These are phyloP conservation scores for Tinospora cordifolia DNA, from an alignment of 164 flowering plant species.

Conservation along the genomic window DNA sequence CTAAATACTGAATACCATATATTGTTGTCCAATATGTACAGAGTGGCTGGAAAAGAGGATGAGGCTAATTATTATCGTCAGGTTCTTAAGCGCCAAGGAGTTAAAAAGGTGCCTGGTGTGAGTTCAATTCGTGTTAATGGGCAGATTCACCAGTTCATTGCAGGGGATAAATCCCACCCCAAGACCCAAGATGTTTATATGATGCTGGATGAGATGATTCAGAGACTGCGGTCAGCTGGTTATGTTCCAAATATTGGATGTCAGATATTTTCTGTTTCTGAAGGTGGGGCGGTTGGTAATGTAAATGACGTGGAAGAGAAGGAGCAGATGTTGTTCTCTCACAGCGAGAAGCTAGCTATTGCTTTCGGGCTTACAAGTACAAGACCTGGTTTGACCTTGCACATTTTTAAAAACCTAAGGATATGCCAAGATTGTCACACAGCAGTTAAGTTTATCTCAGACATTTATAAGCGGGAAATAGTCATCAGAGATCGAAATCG, in stretches of 20 bases:
- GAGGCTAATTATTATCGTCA: constrained; percentile 35
- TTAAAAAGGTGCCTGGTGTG: constrained; percentile 53
- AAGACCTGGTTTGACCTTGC: constrained; percentile 31
- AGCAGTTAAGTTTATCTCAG: constrained; percentile 42
- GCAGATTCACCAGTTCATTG: constrained; percentile 40
- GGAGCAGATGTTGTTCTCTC: constrained; percentile 45
- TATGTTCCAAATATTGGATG: constrained; percentile 36
- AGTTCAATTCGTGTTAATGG: constrained; percentile 50
- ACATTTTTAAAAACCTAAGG: constrained; percentile 52
- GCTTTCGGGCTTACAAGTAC: constrained; percentile 51
- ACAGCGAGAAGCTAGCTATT: constrained; percentile 60
- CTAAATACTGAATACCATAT: constrained; percentile 51
- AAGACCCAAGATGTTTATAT: constrained; percentile 31
- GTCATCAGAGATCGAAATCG: constrained; percentile 49
- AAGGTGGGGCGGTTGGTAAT: constrained; percentile 13
- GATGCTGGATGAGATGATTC: constrained; percentile 44
- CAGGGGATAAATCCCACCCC: constrained; percentile 61
- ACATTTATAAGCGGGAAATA: constrained; percentile 38
- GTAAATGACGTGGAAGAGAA: constrained; percentile 31
- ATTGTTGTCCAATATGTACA: constrained; percentile 50
- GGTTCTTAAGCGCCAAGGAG: constrained; percentile 31
- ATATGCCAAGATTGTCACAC: constrained; percentile 62
- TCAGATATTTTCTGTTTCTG: constrained; percentile 25
- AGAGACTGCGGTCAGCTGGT: constrained; percentile 33
- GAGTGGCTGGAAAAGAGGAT: constrained; percentile 35